Evolutionary conservation across 208 protist genomes (phyloP), one percentile per base, ranked within the genome.

Genomic region (Novymonas esmeraldas): DNA sequence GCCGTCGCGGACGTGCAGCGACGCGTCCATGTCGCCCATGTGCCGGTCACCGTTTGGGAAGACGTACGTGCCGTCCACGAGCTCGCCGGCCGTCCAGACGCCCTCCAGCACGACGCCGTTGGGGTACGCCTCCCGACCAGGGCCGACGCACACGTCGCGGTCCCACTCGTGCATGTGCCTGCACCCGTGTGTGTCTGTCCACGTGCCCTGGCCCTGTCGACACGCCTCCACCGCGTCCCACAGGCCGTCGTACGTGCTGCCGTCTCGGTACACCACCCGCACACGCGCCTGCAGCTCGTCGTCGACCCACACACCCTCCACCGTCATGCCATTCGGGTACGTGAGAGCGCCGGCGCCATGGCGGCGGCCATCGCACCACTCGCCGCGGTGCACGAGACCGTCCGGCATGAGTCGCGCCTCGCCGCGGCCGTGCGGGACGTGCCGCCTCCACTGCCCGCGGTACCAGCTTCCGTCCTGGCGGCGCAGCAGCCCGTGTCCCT

Each of bases 21-120:
- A 33, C n/a, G 64, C 72, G 69, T 95, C 79, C 89, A 86, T 92
- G 24, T 68, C 82, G 18, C 90, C 89, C 13, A 64, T 56, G 70
- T 96, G 92, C 20, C 76, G 73, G 54, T 92, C 87, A 1, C 85
- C 87, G 59, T 94, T 92, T 2, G 86, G 80, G 74, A 94, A 97
- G 14, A 73, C 71, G 76, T 87, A 97, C n/a, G 81, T 74, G 55
- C 83, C 89, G 20, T 58, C 78, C 18, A 67, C 34, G 1, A 72
- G 57, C 29, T 33, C 38, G 57, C 82, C 87, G 16, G 77, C 76
- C 38, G 64, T 57, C 90, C 90, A 96, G 22, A 46, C 52, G 4
- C 92, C 92, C 10, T 79, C 54, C 67, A 90, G 38, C 10, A 93
- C 88, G 9, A 61, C 70, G 48, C 84, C 81, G 78, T 83, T 87